A percentile compares a stretch with the other conserved stretches of the same genome.
Conservation (phyloP, 768 basidiomycete species). For the Lactarius psammicola region DNA sequence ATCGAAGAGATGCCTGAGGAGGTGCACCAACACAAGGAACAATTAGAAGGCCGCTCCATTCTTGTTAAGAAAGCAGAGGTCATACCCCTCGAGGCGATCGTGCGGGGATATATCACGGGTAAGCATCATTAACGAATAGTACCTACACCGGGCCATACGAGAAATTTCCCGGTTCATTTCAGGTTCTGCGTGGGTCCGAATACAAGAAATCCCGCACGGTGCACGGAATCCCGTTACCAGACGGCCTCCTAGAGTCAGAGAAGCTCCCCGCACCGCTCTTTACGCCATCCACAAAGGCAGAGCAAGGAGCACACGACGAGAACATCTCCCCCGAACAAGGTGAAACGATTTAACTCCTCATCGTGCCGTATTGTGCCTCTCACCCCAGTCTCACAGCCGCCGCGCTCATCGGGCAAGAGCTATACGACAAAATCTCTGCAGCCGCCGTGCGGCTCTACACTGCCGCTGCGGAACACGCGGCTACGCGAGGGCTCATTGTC, state of each 20-base stretch:
- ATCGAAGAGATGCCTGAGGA: slow-evolving; percentile 81
- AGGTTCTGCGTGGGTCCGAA: slow-evolving; percentile 97
- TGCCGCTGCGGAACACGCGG: slow-evolving; percentile 72
- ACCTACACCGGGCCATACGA: neutral
- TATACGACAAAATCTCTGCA: slow-evolving; percentile 59
- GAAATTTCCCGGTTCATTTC: neutral
- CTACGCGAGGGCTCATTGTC: slow-evolving; percentile 79
- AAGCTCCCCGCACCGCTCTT: slow-evolving; percentile 82
- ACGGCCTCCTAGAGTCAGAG: slow-evolving; percentile 80
- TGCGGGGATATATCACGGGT: slow-evolving; percentile 97
- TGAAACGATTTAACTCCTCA: slow-evolving; percentile 36
- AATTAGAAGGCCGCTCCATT: slow-evolving; percentile 85
- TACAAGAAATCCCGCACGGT: slow-evolving; percentile 87
- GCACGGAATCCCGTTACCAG: slow-evolving; percentile 76
- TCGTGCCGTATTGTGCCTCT: slow-evolving; percentile 1
- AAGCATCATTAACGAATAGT: slow-evolving; percentile 27
- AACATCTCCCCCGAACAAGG: slow-evolving; percentile 98
- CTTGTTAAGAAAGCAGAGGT: slow-evolving; percentile 88
- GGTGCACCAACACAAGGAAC: slow-evolving; percentile 67
- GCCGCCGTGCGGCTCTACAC: slow-evolving; percentile 66
- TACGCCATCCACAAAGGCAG: slow-evolving; percentile 97
- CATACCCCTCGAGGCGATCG: slow-evolving; percentile 91
- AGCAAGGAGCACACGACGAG: slow-evolving; percentile 91
- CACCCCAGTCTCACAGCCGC: slow-evolving; percentile 44
- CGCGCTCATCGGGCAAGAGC: slow-evolving; percentile 60